Percentiles rank a stretch among this genome's conserved stretches.
phyloP scores from a whole-genome alignment of 1,284 basidiomycete species.

The Ganoderma multipileum region DNA sequence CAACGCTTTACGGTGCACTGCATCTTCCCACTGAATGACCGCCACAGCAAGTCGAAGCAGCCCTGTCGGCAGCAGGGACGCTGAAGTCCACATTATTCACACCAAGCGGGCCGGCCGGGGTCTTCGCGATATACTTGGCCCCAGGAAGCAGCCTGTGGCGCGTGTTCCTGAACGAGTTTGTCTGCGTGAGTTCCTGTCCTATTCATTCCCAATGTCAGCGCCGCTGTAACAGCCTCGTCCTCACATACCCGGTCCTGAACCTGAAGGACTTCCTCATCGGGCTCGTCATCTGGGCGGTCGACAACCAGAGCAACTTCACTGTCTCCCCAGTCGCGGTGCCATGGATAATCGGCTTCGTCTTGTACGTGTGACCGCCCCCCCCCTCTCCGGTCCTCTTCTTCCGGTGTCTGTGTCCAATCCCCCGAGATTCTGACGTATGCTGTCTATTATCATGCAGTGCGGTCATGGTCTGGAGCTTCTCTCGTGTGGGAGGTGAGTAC shows the following conservation, averaged over 20 bases:
- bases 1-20: background rate
- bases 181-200: slow-evolving; percentile 52
- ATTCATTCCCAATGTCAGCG: background rate
- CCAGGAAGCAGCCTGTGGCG: slow-evolving; percentile 58
- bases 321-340: slow-evolving; percentile 60
- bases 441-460: slow-evolving; percentile 43
- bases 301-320: slow-evolving; percentile 69
- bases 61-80: slow-evolving; percentile 49
- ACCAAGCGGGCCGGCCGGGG: slow-evolving; percentile 65
- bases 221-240: background rate
- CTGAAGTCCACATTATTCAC: slow-evolving; percentile 58
- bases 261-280: slow-evolving; percentile 71
- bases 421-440: background rate
- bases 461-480: slow-evolving; percentile 64
- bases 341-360: slow-evolving; percentile 60
- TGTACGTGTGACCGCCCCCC: slow-evolving; percentile 57
- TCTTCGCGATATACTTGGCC: slow-evolving; percentile 61
- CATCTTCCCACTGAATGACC: background rate
- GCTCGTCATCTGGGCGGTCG: slow-evolving; percentile 59
- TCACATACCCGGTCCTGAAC: slow-evolving; percentile 34
- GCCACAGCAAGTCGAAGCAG: slow-evolving; percentile 46
- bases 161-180: slow-evolving; percentile 71
- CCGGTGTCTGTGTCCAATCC: background rate
- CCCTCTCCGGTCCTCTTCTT: slow-evolving; percentile 57
- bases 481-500: slow-evolving; percentile 53